phyloP scores from a whole-genome alignment of 2,329 filamentous ascomycete species.

The Phaeosphaeria sp. region DNA sequence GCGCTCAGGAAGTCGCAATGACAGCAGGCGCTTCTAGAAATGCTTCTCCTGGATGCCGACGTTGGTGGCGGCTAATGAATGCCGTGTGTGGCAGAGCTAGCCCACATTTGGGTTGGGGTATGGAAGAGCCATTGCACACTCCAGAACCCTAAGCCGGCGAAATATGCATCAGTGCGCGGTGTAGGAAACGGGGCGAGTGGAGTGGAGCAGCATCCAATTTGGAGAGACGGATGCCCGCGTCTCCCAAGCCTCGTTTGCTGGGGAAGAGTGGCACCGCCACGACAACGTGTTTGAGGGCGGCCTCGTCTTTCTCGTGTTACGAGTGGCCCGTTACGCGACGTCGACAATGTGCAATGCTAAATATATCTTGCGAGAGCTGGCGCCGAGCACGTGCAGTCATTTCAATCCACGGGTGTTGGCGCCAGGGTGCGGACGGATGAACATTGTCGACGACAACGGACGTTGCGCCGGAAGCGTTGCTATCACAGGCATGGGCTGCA shows the following conservation, averaged over 20 bases:
- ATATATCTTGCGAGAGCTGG: slow-evolving; percentile 20
- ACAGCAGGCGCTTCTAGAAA: slow-evolving; percentile 17
- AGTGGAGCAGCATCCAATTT: slow-evolving; percentile 24
- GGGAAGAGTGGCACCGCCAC: slow-evolving; percentile 31
- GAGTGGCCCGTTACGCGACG: slow-evolving; percentile 22
- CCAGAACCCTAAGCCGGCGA: slow-evolving; percentile 15
- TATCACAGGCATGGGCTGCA: slow-evolving; percentile 18
- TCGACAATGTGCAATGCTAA: slow-evolving; percentile 18
- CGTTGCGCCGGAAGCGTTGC: slow-evolving; percentile 20
- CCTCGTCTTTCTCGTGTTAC: not conserved
- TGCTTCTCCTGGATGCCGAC: slow-evolving; percentile 26
- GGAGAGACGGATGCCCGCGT: slow-evolving; percentile 27
- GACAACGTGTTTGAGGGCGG: slow-evolving; percentile 11
- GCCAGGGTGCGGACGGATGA: slow-evolving; percentile 9
- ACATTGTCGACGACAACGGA: not conserved
- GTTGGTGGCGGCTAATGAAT: slow-evolving; percentile 39
- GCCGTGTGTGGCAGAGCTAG: slow-evolving; percentile 31
- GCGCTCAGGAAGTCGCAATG: slow-evolving; percentile 18
- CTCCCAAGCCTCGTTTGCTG: slow-evolving; percentile 30
- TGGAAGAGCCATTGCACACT: slow-evolving; percentile 31
- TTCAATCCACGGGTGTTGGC: not conserved
- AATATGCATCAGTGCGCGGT: slow-evolving; percentile 18
- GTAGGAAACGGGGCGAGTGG: slow-evolving; percentile 21
- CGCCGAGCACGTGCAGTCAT: slow-evolving; percentile 26
- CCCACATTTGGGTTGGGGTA: slow-evolving; percentile 26